Evolutionary conservation across 2,329 filamentous ascomycete genomes (phyloP).

Genomic region (Pseudogymnoascus sp.): DNA sequence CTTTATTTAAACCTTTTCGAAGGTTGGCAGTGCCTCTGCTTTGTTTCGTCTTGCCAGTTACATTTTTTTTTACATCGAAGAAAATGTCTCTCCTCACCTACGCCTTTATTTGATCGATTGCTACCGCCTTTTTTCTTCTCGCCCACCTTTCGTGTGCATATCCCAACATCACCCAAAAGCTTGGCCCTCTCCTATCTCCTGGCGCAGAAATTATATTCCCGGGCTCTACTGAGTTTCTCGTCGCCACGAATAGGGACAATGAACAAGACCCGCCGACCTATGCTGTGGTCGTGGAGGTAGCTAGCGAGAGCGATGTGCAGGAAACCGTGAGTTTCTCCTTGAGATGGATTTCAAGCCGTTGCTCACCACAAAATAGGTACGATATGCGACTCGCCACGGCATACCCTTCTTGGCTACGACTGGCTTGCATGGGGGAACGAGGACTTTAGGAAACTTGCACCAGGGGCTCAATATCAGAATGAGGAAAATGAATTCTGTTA

Average conservation of each 20-base stretch:
- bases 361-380: constrained; percentile 27
- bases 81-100: background rate
- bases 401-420: constrained; percentile 45
- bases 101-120: background rate
- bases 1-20: background rate
- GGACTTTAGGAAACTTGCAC: background rate
- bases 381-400: constrained; percentile 37
- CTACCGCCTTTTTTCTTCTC: background rate
- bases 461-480: constrained; percentile 4
- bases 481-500: constrained; percentile 18
- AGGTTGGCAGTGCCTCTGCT: background rate
- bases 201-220: background rate
- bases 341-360: background rate
- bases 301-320: constrained; percentile 2
- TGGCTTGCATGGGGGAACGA: constrained; percentile 39
- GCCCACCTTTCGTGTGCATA: background rate
- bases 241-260: background rate
- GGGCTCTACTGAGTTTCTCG: background rate
- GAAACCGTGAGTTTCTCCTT: constrained; percentile 5
- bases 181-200: background rate
- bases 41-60: background rate
- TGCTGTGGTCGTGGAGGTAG: constrained; percentile 1
- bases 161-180: background rate
- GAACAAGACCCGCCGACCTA: background rate
- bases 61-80: background rate